phyloP scores from a whole-genome alignment of 768 basidiomycete species.

The Lactarius pseudohatsudake region DNA sequence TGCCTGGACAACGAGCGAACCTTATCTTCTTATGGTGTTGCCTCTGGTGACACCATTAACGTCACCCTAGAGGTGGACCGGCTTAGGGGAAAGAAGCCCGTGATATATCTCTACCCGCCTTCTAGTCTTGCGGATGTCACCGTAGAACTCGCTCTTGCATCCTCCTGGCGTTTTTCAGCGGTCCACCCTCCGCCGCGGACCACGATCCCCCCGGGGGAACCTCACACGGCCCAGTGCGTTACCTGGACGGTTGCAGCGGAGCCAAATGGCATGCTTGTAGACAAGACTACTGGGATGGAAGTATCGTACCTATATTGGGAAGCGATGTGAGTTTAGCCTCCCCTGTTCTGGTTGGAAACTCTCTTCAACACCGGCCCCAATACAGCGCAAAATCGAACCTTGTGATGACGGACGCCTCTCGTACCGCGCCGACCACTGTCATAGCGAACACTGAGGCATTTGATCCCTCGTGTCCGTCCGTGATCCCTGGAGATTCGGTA shows the following conservation, averaged over 20 bases:
- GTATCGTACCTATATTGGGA: conserved; percentile 22
- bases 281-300: conserved; percentile 10
- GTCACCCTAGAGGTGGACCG: background rate
- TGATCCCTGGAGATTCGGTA: conserved; percentile 12
- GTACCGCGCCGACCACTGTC: background rate
- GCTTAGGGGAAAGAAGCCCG: background rate
- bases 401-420: background rate
- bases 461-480: conserved; percentile 17
- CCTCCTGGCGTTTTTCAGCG: conserved; percentile 15
- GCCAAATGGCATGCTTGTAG: conserved; percentile 17
- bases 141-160: conserved; percentile 5
- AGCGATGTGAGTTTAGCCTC: conserved; percentile 6
- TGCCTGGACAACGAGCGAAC: background rate
- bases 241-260: conserved; percentile 17
- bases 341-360: background rate
- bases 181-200: conserved; percentile 13
- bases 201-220: background rate
- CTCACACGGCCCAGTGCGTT: background rate
- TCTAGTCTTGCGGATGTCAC: conserved; percentile 11
- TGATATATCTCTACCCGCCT: conserved; percentile 21
- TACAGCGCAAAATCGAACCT: background rate
- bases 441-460: conserved; percentile 10
- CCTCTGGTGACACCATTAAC: background rate
- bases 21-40: background rate
- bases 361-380: conserved; percentile 10